These are phyloP conservation scores for Tarenaya hassleriana DNA, from an alignment of 345 rosid species.

Conservation along the genomic window DNA sequence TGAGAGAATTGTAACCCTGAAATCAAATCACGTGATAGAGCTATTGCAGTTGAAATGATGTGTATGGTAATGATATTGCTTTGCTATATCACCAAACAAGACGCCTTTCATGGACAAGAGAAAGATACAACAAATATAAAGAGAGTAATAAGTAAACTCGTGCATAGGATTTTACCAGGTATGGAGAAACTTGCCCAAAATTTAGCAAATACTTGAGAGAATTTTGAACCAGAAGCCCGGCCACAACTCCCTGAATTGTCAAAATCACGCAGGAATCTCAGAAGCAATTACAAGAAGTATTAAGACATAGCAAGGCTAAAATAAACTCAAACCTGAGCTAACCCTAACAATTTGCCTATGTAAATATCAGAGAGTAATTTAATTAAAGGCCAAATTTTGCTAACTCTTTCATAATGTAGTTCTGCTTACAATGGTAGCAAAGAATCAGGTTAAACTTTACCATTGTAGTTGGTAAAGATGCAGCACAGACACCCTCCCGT, in stretches of 20 bases:
- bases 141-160: constrained; percentile 4
- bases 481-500: constrained; percentile 97
- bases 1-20: constrained; percentile 93
- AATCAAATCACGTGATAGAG: constrained; percentile 16
- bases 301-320: constrained; percentile 7
- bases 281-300: not conserved
- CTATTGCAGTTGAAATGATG: not conserved
- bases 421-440: too few relatives aligned
- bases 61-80: constrained; percentile 14
- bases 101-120: constrained; percentile 4
- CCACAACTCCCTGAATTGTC: constrained; percentile 81
- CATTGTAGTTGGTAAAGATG: constrained; percentile 93
- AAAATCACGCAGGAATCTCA: constrained; percentile 7
- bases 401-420: not conserved
- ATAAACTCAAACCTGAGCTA: constrained; percentile 4
- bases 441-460: constrained; percentile 40
- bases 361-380: too few relatives aligned
- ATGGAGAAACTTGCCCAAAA: constrained; percentile 84
- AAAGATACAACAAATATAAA: constrained; percentile 2
- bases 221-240: constrained; percentile 88
- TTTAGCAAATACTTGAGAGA: constrained; percentile 76
- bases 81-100: not conserved
- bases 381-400: constrained; percentile 1
- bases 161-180: constrained; percentile 50
- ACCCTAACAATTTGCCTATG: not conserved